Conservation (phyloP, 1,284 basidiomycete species). For the Mycena sp. region DNA sequence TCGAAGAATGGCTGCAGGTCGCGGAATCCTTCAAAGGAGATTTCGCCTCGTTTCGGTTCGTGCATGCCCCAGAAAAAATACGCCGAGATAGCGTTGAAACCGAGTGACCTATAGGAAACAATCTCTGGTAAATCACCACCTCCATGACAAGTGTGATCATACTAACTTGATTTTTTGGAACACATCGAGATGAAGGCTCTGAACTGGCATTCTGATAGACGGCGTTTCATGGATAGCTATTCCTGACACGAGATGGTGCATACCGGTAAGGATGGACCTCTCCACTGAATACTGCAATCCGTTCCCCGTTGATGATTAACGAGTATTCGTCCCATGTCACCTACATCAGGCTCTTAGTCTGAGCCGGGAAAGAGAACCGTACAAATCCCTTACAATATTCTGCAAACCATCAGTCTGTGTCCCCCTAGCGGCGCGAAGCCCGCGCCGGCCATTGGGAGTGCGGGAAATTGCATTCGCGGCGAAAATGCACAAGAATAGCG, state of each 20-base stretch:
- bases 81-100: slow-evolving; percentile 38
- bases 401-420: slow-evolving; percentile 26
- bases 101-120: slow-evolving; percentile 36
- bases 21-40: slow-evolving; percentile 38
- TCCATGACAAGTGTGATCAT: no score
- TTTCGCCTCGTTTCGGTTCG: slow-evolving; percentile 36
- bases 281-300: slow-evolving; percentile 56
- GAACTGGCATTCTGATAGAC: slow-evolving; percentile 32
- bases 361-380: background rate
- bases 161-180: slow-evolving; percentile 36
- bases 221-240: no score
- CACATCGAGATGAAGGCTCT: slow-evolving; percentile 37
- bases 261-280: slow-evolving; percentile 60
- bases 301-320: slow-evolving; percentile 54
- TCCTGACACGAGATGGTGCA: no score
- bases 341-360: slow-evolving; percentile 24
- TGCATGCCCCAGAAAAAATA: slow-evolving; percentile 40
- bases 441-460: background rate
- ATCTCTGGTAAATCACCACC: no score
- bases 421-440: slow-evolving; percentile 17
- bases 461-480: slow-evolving; percentile 3
- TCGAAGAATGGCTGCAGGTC: slow-evolving; percentile 40
- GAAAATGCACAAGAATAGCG: background rate
- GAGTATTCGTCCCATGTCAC: slow-evolving; percentile 60
- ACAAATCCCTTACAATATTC: slow-evolving; percentile 20